Base-by-base conservation (phyloP, 2,329 filamentous ascomycete species). In the Parascedosporium putredinis region DNA sequence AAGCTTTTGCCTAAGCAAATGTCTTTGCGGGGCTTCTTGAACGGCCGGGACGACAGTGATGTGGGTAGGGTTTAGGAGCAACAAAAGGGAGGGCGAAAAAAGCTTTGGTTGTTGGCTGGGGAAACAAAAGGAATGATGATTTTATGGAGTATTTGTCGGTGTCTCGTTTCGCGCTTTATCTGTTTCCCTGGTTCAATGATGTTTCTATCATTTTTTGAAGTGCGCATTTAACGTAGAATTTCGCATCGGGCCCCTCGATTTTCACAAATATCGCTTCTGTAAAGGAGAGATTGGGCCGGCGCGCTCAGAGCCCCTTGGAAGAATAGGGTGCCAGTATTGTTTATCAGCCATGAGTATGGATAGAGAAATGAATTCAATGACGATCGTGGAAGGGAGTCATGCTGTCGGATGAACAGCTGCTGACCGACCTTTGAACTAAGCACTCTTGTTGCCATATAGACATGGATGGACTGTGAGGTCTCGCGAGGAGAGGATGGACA, bases 1-100 rank as follows among this genome's bases (percentile, higher is more conserved):
- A 98, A 97, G 80, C 85, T 98, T 58, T 98, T 95, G 88, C 89
- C 61, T 96, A 81, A 68, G n/a, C n/a, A n/a, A n/a, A n/a, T n/a
- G n/a, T n/a, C n/a, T n/a, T n/a, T 31, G 27, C 7, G 44, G 44
- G 12, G 31, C 8, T 24, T 45, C 8, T 5, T 14, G 3, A 16
- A 5, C 29, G 27, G n/a, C n/a, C 10, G 25, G 44, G 25, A 46
- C 12, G n/a, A n/a, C n/a, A n/a, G n/a, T n/a, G n/a, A n/a, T n/a
- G n/a, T n/a, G n/a, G n/a, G n/a, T n/a, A n/a, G 4, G 44, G 24
- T 31, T 31, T 31, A 18, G 20, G 9, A 25, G 14, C 12, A 18
- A 31, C 18, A 25, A 10, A 31, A 31, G 12, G 12, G 12, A 31
- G 7, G 27, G 27, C n/a, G n/a, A 16, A 16, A 18, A 12, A 36